Percentiles rank a stretch among this genome's conserved stretches.
Evolutionary conservation across 306 rosid genomes (phyloP).

Genomic region (Corylus americana): DNA sequence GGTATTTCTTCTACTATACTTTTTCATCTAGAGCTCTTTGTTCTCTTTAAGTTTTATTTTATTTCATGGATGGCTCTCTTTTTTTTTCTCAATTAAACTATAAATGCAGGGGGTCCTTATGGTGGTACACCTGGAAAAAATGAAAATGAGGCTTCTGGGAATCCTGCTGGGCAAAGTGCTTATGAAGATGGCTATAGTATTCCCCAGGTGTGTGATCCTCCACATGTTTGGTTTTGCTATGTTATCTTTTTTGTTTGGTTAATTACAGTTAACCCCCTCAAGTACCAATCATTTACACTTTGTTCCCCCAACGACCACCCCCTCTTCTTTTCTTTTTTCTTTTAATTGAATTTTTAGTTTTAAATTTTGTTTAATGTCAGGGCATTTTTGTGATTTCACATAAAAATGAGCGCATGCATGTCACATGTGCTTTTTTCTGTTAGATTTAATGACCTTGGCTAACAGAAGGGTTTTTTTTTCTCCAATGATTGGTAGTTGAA

Average conservation of each 20-base stretch:
- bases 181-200: conserved; percentile 74
- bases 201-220: conserved; percentile 67
- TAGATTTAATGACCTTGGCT: too few species aligned
- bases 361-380: too few species aligned
- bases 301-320: too few species aligned
- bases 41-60: conserved; percentile 28
- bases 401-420: too few species aligned
- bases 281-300: too few species aligned
- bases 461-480: too few species aligned
- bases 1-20: conserved; percentile 45
- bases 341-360: too few species aligned
- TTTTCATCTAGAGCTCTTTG: conserved; percentile 24
- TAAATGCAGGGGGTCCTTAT: conserved; percentile 69
- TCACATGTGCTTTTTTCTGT: too few species aligned
- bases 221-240: conserved; percentile 23
- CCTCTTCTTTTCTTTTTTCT: too few species aligned
- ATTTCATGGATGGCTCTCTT: conserved; percentile 24
- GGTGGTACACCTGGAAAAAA: conserved; percentile 71
- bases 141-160: conserved; percentile 70
- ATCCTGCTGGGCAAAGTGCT: conserved; percentile 66
- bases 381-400: too few species aligned
- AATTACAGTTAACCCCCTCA: neutral
- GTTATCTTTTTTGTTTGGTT: neutral
- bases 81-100: conserved; percentile 20
- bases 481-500: too few species aligned